These are phyloP conservation scores for Aspergillus sp. DNA, from an alignment of 2,329 filamentous ascomycete species.

Conservation along the genomic window DNA sequence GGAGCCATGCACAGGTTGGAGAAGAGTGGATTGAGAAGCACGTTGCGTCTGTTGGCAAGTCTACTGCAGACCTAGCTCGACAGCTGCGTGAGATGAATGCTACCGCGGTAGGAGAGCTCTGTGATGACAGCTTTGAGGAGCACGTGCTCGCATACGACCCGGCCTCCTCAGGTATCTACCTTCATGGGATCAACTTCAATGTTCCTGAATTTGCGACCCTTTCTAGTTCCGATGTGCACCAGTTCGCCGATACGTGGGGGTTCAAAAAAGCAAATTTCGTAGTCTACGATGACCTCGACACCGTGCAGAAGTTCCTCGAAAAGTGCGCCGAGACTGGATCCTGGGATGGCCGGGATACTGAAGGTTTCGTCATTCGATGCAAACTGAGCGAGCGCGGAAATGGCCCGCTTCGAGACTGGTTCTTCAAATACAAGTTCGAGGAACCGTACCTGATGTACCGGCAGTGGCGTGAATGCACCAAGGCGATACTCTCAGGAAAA, in stretches of 20 bases:
- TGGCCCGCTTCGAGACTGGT: conserved; percentile 80
- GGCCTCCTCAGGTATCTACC: conserved; percentile 82
- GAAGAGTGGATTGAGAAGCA: conserved; percentile 81
- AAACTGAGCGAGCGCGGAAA: conserved; percentile 56
- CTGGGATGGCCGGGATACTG: conserved; percentile 87
- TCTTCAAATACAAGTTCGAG: conserved; percentile 99
- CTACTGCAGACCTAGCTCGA: conserved; percentile 72
- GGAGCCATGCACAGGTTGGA: conserved; percentile 82
- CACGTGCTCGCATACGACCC: conserved; percentile 88
- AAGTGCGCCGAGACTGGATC: conserved; percentile 82
- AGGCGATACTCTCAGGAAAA: conserved; percentile 75
- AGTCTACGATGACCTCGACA: conserved; percentile 69
- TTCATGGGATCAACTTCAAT: conserved; percentile 96
- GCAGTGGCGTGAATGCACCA: conserved; percentile 97
- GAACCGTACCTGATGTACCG: conserved; percentile 98
- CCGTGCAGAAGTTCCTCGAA: conserved; percentile 80
- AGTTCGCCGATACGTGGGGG: conserved; percentile 89
- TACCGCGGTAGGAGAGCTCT: conserved; percentile 95
- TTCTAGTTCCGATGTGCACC: conserved; percentile 76
- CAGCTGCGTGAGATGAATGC: conserved; percentile 77
- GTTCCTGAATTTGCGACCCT: conserved; percentile 89
- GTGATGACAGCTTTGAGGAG: conserved; percentile 94
- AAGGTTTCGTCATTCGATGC: conserved; percentile 95
- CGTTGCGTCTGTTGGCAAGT: conserved; percentile 73
- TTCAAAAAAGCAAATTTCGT: conserved; percentile 86